Evolutionary conservation across 2,329 filamentous ascomycete species (phyloP).

Genomic region (Trichoderma sp.): DNA sequence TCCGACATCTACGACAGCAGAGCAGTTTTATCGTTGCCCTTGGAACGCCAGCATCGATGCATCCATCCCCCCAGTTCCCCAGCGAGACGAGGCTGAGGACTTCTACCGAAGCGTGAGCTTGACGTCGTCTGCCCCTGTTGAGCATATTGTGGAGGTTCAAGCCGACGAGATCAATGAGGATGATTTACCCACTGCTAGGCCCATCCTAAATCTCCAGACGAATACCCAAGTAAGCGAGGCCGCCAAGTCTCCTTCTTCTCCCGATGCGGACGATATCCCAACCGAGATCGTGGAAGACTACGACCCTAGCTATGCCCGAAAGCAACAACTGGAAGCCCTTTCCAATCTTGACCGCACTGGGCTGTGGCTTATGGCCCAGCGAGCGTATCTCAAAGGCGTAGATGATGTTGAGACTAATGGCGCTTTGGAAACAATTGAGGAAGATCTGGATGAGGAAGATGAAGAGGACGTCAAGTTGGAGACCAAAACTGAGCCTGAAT

Average conservation of each 20-base stretch:
- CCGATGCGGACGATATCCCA: constrained; percentile 56
- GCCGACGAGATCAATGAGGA: constrained; percentile 51
- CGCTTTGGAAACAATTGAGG: constrained; percentile 39
- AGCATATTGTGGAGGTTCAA: constrained; percentile 65
- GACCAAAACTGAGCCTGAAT: constrained; percentile 31
- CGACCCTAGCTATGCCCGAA: constrained; percentile 72
- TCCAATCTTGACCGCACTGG: constrained; percentile 83
- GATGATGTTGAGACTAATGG: constrained; percentile 46
- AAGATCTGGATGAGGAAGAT: constrained; percentile 31
- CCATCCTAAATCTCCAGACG: constrained; percentile 38
- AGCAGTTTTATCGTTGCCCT: constrained; percentile 85
- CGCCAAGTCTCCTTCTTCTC: constrained; percentile 41
- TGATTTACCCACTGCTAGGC: constrained; percentile 68
- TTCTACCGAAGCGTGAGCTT: constrained; percentile 42
- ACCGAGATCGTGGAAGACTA: constrained; percentile 70
- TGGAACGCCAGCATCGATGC: constrained; percentile 61
- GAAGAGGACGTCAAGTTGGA: constrained; percentile 23
- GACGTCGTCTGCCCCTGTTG: constrained; percentile 52
- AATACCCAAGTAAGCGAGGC: constrained; percentile 37
- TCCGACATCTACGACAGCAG: constrained; percentile 87
- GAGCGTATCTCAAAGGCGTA: constrained; percentile 71
- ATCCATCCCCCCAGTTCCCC: constrained; percentile 39
- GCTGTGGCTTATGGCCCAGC: constrained; percentile 82
- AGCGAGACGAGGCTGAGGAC: constrained; percentile 40
- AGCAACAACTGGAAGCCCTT: constrained; percentile 69